Base-by-base conservation (phyloP, 1,139 yeast genomes). In the Debaryomyces coudertii region DNA sequence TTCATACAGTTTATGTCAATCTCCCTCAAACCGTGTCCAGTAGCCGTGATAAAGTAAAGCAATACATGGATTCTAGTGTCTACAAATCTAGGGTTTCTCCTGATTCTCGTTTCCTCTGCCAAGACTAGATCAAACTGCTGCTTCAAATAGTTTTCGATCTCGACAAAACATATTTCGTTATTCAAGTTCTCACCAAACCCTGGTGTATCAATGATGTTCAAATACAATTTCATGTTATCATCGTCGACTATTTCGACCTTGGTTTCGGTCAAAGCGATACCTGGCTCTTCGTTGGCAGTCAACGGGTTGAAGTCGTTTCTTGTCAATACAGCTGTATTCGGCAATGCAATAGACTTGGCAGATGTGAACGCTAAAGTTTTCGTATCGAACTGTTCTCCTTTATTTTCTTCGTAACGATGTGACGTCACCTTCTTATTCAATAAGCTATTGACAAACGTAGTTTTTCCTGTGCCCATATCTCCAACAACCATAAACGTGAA, bases 111-210 rank as follows among this genome's bases (percentile, higher is more conserved):
- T 65, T 93, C 98, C 66, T 93, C 98, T 11, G 89, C 85, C 54
- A 93, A 77, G 34, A 92, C 95, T 56, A 87, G 90, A 66, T 93
- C 99, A 65, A 88, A 92, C 65, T 92, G 97, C 61, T 85, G 89
- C 61, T 88, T 93, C 54, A 93, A 72, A 63, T 84, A 92, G 49
- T 80, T 80, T 45, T 85, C 83, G 49, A 93, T 84, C 53, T 87
- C 87, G 30, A 73, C 75, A 60, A 88, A 87, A 62, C 90, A 61
- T 71, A 79, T 49, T 40, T 79, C 80, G 57, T 85, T 84, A 61
- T 85, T 85, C 53, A 85, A 65, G 54, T 84, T 83, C 50, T 83
- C 87, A 15, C 90, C 92, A 60, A 84, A 83, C 0, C 93, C 93
- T n/a, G 90, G 89, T 0, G 93, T 82, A 59, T 85, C 90, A 49